Percentiles rank a stretch among this genome's conserved stretches.
Evolutionary conservation across 164 flowering plant genomes (phyloP).

Genomic region (Litsea cubeba): DNA sequence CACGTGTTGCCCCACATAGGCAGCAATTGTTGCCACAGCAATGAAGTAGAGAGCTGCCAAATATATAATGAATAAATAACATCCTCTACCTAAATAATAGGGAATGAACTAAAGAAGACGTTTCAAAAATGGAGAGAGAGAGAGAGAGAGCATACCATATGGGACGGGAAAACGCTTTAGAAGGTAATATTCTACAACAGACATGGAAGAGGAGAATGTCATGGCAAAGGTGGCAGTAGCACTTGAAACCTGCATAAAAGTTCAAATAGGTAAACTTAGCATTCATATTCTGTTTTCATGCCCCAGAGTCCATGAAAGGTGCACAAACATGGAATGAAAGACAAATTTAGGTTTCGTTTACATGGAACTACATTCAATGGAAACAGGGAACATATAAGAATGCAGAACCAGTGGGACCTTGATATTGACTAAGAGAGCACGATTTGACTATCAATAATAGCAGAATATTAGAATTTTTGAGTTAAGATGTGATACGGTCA

Average conservation of each 20-base stretch:
- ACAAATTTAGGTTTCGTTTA: too few relatives aligned
- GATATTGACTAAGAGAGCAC: too few relatives aligned
- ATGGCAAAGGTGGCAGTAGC: constrained; percentile 98
- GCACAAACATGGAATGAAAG: too few relatives aligned
- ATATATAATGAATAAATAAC: not conserved
- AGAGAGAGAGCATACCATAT: constrained; percentile 44
- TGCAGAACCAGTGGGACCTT: too few relatives aligned
- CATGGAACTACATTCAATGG: too few relatives aligned
- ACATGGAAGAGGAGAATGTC: constrained; percentile 98
- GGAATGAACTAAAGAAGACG: too few relatives aligned
- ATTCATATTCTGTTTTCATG: not conserved
- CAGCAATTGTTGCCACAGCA: constrained; percentile 81
- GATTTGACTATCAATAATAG: too few relatives aligned
- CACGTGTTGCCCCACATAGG: constrained; percentile 78
- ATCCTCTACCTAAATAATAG: not conserved
- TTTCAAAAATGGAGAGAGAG: not conserved
- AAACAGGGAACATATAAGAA: too few relatives aligned
- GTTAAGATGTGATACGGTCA: too few relatives aligned
- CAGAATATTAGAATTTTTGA: too few relatives aligned
- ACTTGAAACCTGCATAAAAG: constrained; percentile 75
- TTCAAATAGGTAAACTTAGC: not conserved
- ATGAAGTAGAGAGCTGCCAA: constrained; percentile 75
- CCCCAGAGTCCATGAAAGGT: too few relatives aligned
- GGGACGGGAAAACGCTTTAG: constrained; percentile 93
- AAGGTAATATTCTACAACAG: constrained; percentile 92